Base-by-base conservation (phyloP, 2,329 filamentous ascomycete species). In the Trichoderma asperellum region DNA sequence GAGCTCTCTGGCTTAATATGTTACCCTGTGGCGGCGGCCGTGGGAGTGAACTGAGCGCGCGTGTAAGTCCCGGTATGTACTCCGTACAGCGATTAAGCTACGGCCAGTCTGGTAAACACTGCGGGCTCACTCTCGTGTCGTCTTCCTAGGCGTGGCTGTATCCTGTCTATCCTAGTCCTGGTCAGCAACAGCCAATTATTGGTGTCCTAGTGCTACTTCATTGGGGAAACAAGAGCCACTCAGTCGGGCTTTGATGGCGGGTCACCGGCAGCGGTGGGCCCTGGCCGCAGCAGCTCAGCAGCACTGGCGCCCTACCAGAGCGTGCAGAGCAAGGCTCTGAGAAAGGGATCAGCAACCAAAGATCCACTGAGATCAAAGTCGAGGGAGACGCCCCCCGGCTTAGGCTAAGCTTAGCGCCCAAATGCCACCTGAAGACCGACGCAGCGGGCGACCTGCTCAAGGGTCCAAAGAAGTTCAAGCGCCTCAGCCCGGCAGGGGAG, bases 351-450 rank as follows among this genome's bases (percentile, higher is more conserved):
- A 63, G 40, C 68, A 21, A 52, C 52, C 62, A 47, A 52, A 32
- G 62, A 53, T 67, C 62, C 57, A 68, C 68, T 68, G 58, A 57
- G 68, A 70, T 68, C 57, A 68, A 21, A 56, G 56, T 55, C 18
- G 27, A 40, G 58, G 49, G 43, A 29, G 24, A n/a, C 40, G 5
- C 21, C 35, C 40, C 21, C 34, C 29, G 35, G 58, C 49, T 43
- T 64, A 55, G 63, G 49, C 55, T 32, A 49, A 63, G 68, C 61
- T 65, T 69, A 56, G 68, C 61, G 52, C 61, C 35, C 47, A 61
- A 62, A 67, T 70, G 47, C 68, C 68, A 70, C 57, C 68, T 70
- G 68, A 62, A 60, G 64, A 57, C 57, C 56, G 57, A 49, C 62
- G 37, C 57, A 40, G 58, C 63, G 63, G 56, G 57, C 57, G 40